Base-by-base conservation (phyloP, 1,139 yeast species). In the Pichia sp. region DNA sequence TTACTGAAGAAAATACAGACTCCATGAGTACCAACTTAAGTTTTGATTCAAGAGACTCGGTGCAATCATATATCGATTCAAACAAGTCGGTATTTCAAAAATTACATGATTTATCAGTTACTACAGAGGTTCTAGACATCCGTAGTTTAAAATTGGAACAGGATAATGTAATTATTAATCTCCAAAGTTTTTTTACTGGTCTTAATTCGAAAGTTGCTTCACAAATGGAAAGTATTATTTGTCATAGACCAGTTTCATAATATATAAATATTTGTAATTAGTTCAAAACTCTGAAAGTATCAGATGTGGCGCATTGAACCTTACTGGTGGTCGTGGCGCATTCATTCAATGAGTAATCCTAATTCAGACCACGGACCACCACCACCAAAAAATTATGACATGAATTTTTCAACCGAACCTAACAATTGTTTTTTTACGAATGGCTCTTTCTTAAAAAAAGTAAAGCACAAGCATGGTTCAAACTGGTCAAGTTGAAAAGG, bases 401-500 rank as follows among this genome's bases (percentile, higher is more conserved):
- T 32, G 36, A 16, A 32, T 32, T 9, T 32, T 32, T 32, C 22
- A 32, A n/a, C n/a, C 22, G 18, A 9, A 13, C 7, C 4, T 18
- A 5, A 16, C 6, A 2, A 4, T 18, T 32, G 7, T 32, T 11
- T 11, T 30, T 16, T 2, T 9, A 5, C 11, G 18, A 32, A 32
- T 3, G 15, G 4, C 18, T 25, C 26, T 20, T 5, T 9, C 22
- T 11, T 20, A 4, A 16, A 35, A 4, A 8, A 22, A 8, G 12
- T 11, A 29, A 15, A 29, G 15, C 4, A 29, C 9, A 20, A 36
- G 27, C 9, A 50, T 50, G 53, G 47, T 50, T 13, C 39, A 50
- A 40, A 48, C 35, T 26, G 30, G 39, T 29, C 47, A 52, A 26
- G 49, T 65, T 36, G 65, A 76, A 55, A 82, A 78, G 64, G 87